phyloP scores from a whole-genome alignment of 768 basidiomycete species.

The Suillus subluteus region DNA sequence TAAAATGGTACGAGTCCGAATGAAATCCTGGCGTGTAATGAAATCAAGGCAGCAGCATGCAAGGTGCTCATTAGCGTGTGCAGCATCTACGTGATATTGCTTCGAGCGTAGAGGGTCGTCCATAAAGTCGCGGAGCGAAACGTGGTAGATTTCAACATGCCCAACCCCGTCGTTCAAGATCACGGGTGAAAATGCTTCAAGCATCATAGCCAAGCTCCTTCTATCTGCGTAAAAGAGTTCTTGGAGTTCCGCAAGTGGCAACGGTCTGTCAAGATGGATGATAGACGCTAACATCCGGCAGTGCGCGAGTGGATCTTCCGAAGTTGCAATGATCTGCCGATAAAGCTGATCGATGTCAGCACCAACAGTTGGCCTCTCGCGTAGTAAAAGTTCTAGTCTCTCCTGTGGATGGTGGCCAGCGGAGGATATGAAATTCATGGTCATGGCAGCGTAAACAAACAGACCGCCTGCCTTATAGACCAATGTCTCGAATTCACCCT shows the following conservation, averaged over 20 bases:
- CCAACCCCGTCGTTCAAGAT: background rate
- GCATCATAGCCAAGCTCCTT: background rate
- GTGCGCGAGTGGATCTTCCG: background rate
- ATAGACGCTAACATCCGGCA: background rate
- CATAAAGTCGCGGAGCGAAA: constrained; percentile 5
- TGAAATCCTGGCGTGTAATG: background rate
- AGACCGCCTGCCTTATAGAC: constrained; percentile 15
- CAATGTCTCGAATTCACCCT: constrained; percentile 18
- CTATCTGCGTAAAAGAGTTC: background rate
- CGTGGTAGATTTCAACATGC: background rate
- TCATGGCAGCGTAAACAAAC: constrained; percentile 22
- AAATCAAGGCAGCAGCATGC: background rate
- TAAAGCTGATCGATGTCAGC: background rate
- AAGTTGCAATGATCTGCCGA: background rate
- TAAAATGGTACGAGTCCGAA: no score
- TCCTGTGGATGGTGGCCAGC: background rate
- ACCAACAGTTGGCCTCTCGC: background rate
- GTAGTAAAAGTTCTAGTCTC: background rate
- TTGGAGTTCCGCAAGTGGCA: background rate
- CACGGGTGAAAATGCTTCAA: background rate
- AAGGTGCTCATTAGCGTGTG: background rate
- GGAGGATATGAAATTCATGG: constrained; percentile 20
- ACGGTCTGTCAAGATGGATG: background rate
- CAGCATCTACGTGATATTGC: background rate
- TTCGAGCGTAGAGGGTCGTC: background rate